Evolutionary conservation across 352 stramenopile species (phyloP).

Genomic region (Thalassiosira pacifica): DNA sequence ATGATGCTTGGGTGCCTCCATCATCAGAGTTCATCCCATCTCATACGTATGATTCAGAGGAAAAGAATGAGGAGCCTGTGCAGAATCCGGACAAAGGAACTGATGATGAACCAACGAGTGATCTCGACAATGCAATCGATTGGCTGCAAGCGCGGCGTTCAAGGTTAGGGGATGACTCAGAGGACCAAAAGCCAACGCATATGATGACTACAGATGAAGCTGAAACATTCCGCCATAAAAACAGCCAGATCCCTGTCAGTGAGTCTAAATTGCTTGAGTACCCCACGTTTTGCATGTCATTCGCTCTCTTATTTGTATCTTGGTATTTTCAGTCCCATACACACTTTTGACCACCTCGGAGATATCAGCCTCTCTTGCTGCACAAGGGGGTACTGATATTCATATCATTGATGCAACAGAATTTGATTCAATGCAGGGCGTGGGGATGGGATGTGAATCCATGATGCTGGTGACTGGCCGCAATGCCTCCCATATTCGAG

Average conservation of each 20-base stretch:
- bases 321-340: too few species aligned
- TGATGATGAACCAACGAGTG: not conserved
- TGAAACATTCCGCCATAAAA: slow-evolving; percentile 47
- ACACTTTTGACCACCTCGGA: slow-evolving; percentile 59
- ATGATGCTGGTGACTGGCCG: slow-evolving; percentile 65
- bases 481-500: slow-evolving; percentile 57
- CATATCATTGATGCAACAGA: slow-evolving; percentile 50
- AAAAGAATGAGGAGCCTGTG: not conserved
- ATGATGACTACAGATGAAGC: slow-evolving; percentile 51
- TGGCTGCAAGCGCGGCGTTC: slow-evolving; percentile 59
- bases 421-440: slow-evolving; percentile 43
- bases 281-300: too few species aligned
- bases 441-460: slow-evolving; percentile 41
- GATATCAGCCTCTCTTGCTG: slow-evolving; percentile 48
- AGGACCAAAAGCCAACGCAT: slow-evolving; percentile 17
- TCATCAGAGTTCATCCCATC: slow-evolving; percentile 44
- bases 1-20: slow-evolving; percentile 41
- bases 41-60: not conserved
- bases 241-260: slow-evolving; percentile 57
- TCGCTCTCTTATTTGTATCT: too few species aligned
- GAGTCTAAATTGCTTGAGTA: too few species aligned
- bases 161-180: slow-evolving; percentile 24
- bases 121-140: slow-evolving; percentile 56
- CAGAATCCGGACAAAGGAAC: not conserved
- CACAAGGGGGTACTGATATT: slow-evolving; percentile 56